Evolutionary conservation across 306 rosid species (phyloP).

Genomic region (Lupinus albus): DNA sequence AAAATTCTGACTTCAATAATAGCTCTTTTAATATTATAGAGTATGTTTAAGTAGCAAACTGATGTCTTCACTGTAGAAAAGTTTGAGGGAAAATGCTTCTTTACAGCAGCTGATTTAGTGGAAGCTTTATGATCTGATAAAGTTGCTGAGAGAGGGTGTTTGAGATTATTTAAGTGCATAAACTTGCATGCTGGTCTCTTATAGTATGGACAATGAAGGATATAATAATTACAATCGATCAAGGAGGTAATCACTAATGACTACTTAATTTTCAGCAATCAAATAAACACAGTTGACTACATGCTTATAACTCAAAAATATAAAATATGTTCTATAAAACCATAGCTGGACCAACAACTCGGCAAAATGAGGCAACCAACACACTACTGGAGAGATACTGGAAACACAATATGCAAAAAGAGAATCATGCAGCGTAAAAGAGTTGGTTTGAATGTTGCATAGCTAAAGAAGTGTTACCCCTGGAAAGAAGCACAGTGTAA

Average conservation of each 20-base stretch:
- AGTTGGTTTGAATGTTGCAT: not conserved
- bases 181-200: not conserved
- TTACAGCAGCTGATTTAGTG: conserved; percentile 8
- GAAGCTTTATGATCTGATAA: not conserved
- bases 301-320: not conserved
- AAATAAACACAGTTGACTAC: not conserved
- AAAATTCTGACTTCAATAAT: conserved; percentile 36
- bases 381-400: not conserved
- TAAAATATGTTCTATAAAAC: not conserved
- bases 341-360: not conserved
- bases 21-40: conserved; percentile 3
- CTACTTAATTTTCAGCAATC: not conserved
- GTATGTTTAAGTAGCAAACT: conserved; percentile 8
- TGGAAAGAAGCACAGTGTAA: not conserved
- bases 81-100: not conserved
- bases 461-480: not conserved
- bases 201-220: not conserved
- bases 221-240: not conserved
- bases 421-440: not conserved
- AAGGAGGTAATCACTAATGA: not conserved
- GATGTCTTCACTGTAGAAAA: not conserved
- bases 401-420: not conserved
- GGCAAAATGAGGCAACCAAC: not conserved
- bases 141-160: not conserved
- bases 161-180: not conserved